phyloP scores from a whole-genome alignment of 179 eudicot genomes.

The Sideroxylon spinosum region DNA sequence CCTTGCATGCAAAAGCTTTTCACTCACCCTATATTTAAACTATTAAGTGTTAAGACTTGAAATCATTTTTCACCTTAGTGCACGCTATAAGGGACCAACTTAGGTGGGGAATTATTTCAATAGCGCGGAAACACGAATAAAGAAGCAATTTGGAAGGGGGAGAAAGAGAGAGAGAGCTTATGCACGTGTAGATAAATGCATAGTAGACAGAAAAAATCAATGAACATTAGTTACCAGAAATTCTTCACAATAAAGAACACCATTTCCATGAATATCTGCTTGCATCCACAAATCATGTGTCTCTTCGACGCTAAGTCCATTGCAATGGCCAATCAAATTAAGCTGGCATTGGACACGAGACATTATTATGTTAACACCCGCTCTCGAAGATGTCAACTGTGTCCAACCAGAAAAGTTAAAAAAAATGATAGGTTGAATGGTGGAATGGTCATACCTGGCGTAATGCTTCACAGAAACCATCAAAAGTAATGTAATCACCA shows the following conservation, averaged over 20 bases:
- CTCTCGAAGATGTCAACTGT: slow-evolving; percentile 8
- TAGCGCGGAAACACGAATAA: not conserved
- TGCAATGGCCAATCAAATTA: slow-evolving; percentile 59
- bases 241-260: slow-evolving; percentile 70
- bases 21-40: too few relatives aligned
- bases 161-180: not conserved
- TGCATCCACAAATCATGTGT: slow-evolving; percentile 86
- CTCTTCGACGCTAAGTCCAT: slow-evolving; percentile 72
- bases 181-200: not conserved
- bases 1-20: too few relatives aligned
- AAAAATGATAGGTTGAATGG: not conserved
- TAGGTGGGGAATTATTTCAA: not conserved
- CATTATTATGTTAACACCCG: too few relatives aligned
- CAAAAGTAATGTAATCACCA: slow-evolving; percentile 65
- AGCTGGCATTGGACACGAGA: slow-evolving; percentile 53
- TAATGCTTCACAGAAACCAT: slow-evolving; percentile 83
- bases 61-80: not conserved
- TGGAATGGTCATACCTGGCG: slow-evolving; percentile 46
- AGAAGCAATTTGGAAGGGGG: not conserved
- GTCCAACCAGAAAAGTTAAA: not conserved
- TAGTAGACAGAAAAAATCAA: not conserved
- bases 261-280: slow-evolving; percentile 92
- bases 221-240: slow-evolving; percentile 49
- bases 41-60: too few relatives aligned
- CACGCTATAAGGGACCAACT: not conserved